Evolutionary conservation across 2,329 filamentous ascomycete species (phyloP), one percentile per base, ranked within the genome.

Genomic region (Exophiala sp.): DNA sequence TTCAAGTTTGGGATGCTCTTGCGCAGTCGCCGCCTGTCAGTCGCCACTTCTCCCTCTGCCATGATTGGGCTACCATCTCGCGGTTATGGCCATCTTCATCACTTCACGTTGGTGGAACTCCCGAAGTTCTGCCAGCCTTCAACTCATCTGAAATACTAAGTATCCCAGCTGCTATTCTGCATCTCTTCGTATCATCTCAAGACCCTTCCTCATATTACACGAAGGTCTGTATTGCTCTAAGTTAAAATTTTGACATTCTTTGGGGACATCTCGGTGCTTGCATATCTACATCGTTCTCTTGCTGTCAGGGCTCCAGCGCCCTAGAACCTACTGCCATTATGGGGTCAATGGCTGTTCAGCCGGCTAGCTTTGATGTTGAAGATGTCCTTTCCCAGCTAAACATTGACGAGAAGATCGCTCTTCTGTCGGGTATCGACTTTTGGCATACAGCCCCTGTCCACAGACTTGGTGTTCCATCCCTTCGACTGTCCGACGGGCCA

Each of bases 401-500:
- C 39, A 64, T 45, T 68, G 69, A 60, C 38, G 56, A 23, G 62
- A 68, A 82, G 76, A 71, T 82, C 34, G 80, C 79, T 2, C 67
- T 82, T 1, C 70, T 82, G 18, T 77, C 78, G 14, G 80, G 78
- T 9, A 77, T 77, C 18, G 82, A 86, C 63, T 85, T 85, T 62
- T 86, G 83, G 83, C 79, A 83, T 56, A 86, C 82, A 2, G 79
- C 77, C 51, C 66, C 80, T 1, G 77, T 87, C 44, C 75, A 78
- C 2, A 74, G 76, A 29, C 80, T 83, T 58, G 77, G 76, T 4
- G 79, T 86, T 22, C 81, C 83, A 1, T 73, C 79, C 0, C 73
- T 85, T 52, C 84, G 85, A 60, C 79, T 80, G 3, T 83, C 79
- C 19, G 83, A 86, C 67, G 83, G 83, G 1, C 83, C 83, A 1